These are phyloP conservation scores for Plectosphaerella sp. DNA, from an alignment of 2,329 filamentous ascomycete species.

Conservation along the genomic window DNA sequence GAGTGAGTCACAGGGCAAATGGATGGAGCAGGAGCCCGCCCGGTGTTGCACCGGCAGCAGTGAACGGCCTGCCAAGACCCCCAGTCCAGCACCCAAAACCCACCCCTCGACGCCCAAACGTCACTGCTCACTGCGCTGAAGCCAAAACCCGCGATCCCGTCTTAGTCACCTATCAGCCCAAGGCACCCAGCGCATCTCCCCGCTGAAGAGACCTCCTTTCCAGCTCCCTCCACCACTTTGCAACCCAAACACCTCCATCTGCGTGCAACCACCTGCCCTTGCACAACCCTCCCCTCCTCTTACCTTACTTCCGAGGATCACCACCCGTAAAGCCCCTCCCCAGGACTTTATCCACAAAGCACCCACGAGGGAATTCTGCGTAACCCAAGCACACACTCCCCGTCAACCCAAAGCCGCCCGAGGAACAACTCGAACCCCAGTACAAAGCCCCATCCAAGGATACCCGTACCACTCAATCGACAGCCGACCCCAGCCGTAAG, in stretches of 20 bases:
- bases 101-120: background rate
- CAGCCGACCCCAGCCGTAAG: too few relatives aligned
- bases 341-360: background rate
- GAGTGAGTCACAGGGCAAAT: slow-evolving; percentile 1
- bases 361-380: background rate
- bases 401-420: background rate
- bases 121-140: background rate
- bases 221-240: too few relatives aligned
- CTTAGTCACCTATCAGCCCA: too few relatives aligned
- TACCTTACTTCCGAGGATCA: background rate
- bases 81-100: too few relatives aligned
- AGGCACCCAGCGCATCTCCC: background rate
- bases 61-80: too few relatives aligned
- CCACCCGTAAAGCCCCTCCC: background rate
- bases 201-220: background rate
- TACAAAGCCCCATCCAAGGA: too few relatives aligned
- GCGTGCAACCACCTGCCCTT: background rate
- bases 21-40: too few relatives aligned
- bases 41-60: too few relatives aligned
- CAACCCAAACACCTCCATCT: too few relatives aligned
- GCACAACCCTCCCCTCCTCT: background rate
- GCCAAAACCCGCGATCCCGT: background rate
- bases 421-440: background rate
- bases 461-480: too few relatives aligned
- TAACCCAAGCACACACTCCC: too few relatives aligned